phyloP scores from a whole-genome alignment of 495 filamentous ascomycete genomes.

The Lasiosphaeris hirsuta region DNA sequence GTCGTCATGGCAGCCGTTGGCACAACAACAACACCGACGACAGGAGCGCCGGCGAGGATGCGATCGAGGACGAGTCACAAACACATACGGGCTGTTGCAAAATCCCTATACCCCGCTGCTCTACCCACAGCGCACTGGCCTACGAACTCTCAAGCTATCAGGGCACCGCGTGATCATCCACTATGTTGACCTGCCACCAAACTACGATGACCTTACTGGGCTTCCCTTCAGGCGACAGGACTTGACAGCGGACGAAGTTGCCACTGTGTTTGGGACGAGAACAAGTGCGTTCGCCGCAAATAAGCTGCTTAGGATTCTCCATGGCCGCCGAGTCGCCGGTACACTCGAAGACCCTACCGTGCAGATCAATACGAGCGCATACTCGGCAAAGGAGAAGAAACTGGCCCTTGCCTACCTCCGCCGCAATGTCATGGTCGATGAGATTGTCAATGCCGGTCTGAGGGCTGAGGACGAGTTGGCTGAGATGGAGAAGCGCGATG shows the following conservation, averaged over 20 bases:
- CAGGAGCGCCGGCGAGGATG: not conserved
- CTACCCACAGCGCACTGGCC: conserved; percentile 19
- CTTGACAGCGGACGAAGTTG: conserved; percentile 54
- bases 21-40: not conserved
- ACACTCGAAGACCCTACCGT: conserved; percentile 59
- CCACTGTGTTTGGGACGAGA: conserved; percentile 57
- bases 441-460: conserved; percentile 57
- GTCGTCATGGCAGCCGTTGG: conserved; percentile 10
- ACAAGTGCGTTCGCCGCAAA: conserved; percentile 56
- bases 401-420: conserved; percentile 68
- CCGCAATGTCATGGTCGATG: conserved; percentile 65
- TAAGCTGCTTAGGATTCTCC: conserved; percentile 62
- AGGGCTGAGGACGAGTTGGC: conserved; percentile 56
- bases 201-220: conserved; percentile 45
- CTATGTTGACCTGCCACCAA: conserved; percentile 45
- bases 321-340: conserved; percentile 70
- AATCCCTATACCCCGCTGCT: conserved; percentile 7
- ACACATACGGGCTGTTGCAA: not conserved
- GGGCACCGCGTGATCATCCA: conserved; percentile 30
- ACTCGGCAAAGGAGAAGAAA: conserved; percentile 31
- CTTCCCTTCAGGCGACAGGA: conserved; percentile 44
- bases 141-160: conserved; percentile 24
- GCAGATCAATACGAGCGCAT: conserved; percentile 29
- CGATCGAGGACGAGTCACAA: no score
- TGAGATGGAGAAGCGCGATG: conserved; percentile 50